Evolutionary conservation across 768 basidiomycete genomes (phyloP).

Genomic region (Baorangia bicolor): DNA sequence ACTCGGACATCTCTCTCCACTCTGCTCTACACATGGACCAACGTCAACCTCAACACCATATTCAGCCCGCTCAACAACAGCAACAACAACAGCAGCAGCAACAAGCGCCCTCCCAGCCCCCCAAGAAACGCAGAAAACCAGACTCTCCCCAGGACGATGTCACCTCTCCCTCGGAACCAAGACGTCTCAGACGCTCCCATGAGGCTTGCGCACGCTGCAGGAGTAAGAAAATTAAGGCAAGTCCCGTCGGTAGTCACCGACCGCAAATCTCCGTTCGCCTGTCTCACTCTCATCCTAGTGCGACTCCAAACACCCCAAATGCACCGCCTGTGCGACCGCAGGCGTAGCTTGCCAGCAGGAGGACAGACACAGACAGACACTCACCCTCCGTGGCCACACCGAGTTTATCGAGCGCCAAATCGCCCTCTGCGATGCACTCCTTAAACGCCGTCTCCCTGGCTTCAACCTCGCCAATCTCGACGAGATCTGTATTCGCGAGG

Average conservation of each 20-base stretch:
- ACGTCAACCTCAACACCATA: slow-evolving; percentile 46
- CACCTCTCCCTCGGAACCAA: slow-evolving; percentile 61
- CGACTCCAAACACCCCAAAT: slow-evolving; percentile 87
- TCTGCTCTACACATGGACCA: slow-evolving; percentile 71
- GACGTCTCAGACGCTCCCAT: slow-evolving; percentile 83
- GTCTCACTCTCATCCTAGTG: slow-evolving; percentile 55
- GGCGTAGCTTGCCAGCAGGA: slow-evolving; percentile 83
- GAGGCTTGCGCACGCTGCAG: slow-evolving; percentile 92
- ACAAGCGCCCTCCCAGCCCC: slow-evolving; percentile 34
- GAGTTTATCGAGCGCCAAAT: slow-evolving; percentile 82
- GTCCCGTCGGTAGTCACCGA: slow-evolving; percentile 68
- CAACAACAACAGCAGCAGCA: slow-evolving; percentile 31
- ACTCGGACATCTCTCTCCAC: slow-evolving; percentile 53
- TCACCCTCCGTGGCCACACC: slow-evolving; percentile 81
- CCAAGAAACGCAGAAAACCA: slow-evolving; percentile 61
- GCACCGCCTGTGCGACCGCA: slow-evolving; percentile 80
- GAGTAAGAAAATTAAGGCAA: slow-evolving; percentile 94
- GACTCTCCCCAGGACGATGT: slow-evolving; percentile 57
- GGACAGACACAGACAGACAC: slow-evolving; percentile 82
- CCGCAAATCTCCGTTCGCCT: slow-evolving; percentile 75
- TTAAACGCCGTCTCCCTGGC: slow-evolving; percentile 68
- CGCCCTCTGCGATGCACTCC: slow-evolving; percentile 72
- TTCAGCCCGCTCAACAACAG: slow-evolving; percentile 34
- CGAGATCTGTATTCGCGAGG: slow-evolving; percentile 60
- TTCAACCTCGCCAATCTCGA: slow-evolving; percentile 70